Base-by-base conservation (phyloP, 1,139 yeast species). In the Scheffersomyces titani region DNA sequence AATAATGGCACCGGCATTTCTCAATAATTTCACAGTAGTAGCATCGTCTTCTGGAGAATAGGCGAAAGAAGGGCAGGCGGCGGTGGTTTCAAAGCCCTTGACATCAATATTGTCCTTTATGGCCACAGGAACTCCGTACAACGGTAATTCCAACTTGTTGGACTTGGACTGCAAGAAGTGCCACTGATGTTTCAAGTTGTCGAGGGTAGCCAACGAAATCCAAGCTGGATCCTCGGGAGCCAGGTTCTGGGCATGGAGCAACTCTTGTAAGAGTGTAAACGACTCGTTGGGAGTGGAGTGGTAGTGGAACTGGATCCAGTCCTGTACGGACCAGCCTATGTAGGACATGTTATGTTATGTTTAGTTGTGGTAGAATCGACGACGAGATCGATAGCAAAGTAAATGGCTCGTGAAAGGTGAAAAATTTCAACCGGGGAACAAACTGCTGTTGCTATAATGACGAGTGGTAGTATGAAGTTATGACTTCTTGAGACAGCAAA, bases 41-140 rank as follows among this genome's bases (percentile, higher is more conserved):
- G 98, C 86, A 69, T 93, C 98, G 55, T 78, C 77, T 49, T 74
- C 70, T 1, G 98, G 93, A 2, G 68, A 61, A 74, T 87, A 92
- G 30, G 85, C 79, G 69, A 81, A 93, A 1, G 94, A 82, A 0
- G 98, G 97, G 70, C 98, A 94, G 2, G 97, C 98, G 11, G 97
- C 98, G 0, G 99, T 93, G 9, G 99, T 94, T 46, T 84, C 80
- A 63, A 91, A 84, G 3, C 90, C 92, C 63, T 82, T 84, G 40
- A 84, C 97, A 68, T 94, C 98, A 59, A 94, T 94, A 71, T 94
- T 94, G 74, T 94, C 99, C 72, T 94, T 94, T 54, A 93, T 85
- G 13, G 97, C 98, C 52, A 92, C 83, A 0, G 99, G 99, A 1
- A 94, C 98, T 69, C 98, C 98, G 68, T 88, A 93, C 49, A 90